A percentile compares a stretch with the other conserved stretches of the same genome.
Evolutionary conservation across 352 stramenopile species (phyloP).

Genomic region (Plasmopara halstedii): DNA sequence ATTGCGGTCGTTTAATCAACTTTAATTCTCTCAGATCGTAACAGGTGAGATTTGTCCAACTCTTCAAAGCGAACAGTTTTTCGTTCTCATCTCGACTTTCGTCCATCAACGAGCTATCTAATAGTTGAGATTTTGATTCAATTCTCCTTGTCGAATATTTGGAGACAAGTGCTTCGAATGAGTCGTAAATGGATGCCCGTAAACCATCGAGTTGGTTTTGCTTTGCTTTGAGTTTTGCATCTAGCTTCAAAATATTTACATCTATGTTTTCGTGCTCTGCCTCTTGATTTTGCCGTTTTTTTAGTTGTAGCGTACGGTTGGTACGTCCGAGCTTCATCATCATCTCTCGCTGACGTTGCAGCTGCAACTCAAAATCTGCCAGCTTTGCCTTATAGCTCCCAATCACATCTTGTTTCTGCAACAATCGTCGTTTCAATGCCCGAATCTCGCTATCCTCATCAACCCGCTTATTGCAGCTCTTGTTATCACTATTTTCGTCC

Average conservation of each 20-base stretch:
- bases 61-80: constrained; percentile 21
- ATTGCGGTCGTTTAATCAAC: constrained; percentile 1
- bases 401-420: constrained; percentile 56
- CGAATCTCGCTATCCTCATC: constrained; percentile 24
- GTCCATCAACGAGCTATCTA: neutral
- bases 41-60: constrained; percentile 41
- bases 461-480: neutral
- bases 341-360: constrained; percentile 25
- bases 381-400: constrained; percentile 36
- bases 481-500: neutral
- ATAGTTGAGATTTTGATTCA: neutral
- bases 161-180: constrained; percentile 45
- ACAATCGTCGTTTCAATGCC: constrained; percentile 34
- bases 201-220: constrained; percentile 43
- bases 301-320: constrained; percentile 31
- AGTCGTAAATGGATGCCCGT: constrained; percentile 48
- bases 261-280: constrained; percentile 7
- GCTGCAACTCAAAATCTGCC: constrained; percentile 21
- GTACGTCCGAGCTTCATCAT: constrained; percentile 30
- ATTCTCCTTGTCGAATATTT: constrained; percentile 12
- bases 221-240: constrained; percentile 8
- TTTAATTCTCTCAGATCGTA: constrained; percentile 35
- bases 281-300: constrained; percentile 18
- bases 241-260: constrained; percentile 8
- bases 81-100: constrained; percentile 1